Conservation (phyloP, 1,284 basidiomycete genomes). For the Phellinidium pouzarii region DNA sequence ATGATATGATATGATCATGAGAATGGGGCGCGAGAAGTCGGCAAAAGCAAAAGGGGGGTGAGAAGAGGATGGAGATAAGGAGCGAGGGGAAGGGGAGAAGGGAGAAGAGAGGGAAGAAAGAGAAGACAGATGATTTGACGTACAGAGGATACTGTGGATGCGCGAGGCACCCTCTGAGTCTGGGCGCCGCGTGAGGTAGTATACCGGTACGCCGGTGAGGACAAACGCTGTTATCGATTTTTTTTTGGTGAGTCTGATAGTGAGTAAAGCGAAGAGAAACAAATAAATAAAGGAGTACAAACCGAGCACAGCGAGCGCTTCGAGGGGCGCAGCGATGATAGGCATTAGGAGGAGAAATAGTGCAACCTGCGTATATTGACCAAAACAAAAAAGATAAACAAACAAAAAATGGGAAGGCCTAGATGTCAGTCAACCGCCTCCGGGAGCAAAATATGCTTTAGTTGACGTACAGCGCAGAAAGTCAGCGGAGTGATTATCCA, state of each 20-base stretch:
- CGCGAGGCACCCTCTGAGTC: slow-evolving; percentile 33
- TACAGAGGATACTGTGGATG: slow-evolving; percentile 42
- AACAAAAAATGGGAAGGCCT: too few relatives aligned
- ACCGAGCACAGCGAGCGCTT: slow-evolving; percentile 85
- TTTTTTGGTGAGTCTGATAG: not conserved
- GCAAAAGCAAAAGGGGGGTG: too few relatives aligned
- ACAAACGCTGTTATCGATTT: slow-evolving; percentile 55
- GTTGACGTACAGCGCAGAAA: slow-evolving; percentile 73
- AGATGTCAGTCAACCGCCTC: slow-evolving; percentile 4
- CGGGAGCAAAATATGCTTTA: not conserved
- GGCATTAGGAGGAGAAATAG: slow-evolving; percentile 94
- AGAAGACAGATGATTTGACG: slow-evolving; percentile 23
- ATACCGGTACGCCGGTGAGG: slow-evolving; percentile 74
- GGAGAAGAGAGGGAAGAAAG: not conserved
- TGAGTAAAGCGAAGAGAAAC: not conserved
- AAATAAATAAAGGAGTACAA: slow-evolving; percentile 17
- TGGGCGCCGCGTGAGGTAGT: slow-evolving; percentile 65
- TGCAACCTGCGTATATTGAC: slow-evolving; percentile 75
- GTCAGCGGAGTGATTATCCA: slow-evolving; percentile 87
- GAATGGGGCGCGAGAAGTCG: too few relatives aligned
- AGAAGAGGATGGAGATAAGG: not conserved
- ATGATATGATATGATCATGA: not conserved
- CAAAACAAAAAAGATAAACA: too few relatives aligned
- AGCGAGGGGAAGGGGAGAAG: not conserved
- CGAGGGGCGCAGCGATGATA: slow-evolving; percentile 85